Conservation (phyloP, 2,329 filamentous ascomycete species). For the Cercospora citrullina region DNA sequence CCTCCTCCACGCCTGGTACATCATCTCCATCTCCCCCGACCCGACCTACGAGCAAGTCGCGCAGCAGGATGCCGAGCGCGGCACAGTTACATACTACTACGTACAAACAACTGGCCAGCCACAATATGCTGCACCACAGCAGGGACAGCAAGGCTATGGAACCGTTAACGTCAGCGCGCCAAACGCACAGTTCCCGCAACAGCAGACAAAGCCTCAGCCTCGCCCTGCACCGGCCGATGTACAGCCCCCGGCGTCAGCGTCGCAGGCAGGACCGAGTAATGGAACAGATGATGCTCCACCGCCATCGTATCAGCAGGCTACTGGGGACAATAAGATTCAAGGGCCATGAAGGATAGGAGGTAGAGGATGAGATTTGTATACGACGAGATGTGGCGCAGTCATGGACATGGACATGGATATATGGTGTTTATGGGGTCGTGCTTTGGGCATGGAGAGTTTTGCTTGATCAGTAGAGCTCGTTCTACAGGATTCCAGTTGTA, state of each 20-base stretch:
- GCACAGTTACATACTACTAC: slow-evolving; percentile 75
- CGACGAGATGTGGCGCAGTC: background rate
- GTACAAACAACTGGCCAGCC: slow-evolving; percentile 44
- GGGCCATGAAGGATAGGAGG: slow-evolving; percentile 37
- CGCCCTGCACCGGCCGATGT: slow-evolving; percentile 43
- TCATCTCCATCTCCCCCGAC: slow-evolving; percentile 88
- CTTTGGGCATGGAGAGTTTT: background rate
- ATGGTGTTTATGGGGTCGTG: background rate
- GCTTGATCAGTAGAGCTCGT: background rate
- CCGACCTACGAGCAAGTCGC: slow-evolving; percentile 63
- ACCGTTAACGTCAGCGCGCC: slow-evolving; percentile 43
- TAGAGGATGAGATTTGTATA: background rate
- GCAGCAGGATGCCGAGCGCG: slow-evolving; percentile 58
- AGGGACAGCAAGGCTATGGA: slow-evolving; percentile 39
- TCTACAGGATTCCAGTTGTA: slow-evolving; percentile 6
- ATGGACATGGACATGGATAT: background rate
- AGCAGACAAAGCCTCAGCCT: slow-evolving; percentile 25
- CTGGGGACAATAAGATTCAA: slow-evolving; percentile 84
- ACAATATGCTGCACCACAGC: slow-evolving; percentile 27
- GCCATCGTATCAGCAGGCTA: slow-evolving; percentile 86
- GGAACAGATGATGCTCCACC: slow-evolving; percentile 55
- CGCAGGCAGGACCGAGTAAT: slow-evolving; percentile 47
- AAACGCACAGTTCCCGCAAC: slow-evolving; percentile 44
- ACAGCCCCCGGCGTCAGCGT: slow-evolving; percentile 24
- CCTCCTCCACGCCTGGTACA: slow-evolving; percentile 95